Evolutionary conservation across 2,329 filamentous ascomycete genomes (phyloP), one percentile per base, ranked within the genome.

Genomic region (Dactylonectria estremocensis): DNA sequence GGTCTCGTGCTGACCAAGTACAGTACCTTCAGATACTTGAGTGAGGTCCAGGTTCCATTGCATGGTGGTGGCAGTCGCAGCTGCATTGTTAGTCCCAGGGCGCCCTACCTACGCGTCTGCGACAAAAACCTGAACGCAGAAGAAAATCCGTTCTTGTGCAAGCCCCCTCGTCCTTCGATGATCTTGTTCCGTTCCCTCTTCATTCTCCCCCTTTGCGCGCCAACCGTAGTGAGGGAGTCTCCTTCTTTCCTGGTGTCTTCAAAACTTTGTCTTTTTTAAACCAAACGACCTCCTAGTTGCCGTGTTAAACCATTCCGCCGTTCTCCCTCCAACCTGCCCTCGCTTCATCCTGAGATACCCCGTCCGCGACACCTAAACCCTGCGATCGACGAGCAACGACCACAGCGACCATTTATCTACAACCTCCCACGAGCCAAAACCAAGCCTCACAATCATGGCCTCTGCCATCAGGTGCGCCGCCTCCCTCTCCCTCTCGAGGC

Each of bases 381-480:
- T 13, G 8, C 64, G 52, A 57, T 53, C 53, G 52, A 46, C 58
- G 31, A 31, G 31, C 53, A 28, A 22, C 35, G 18, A 53, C n/a
- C 18, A 53, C 31, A 22, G 33, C 48, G 18, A 46, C 14, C 35
- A 18, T 20, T 45, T 28, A 48, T 28, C 24, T 28, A 18, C 37
- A 10, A 46, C 37, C 40, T 59, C 40, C 37, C 59, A 46, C 37
- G 18, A 53, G 28, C 46, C 2, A 53, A 35, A 28, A 9, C 35
- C n/a, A 13, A 28, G 35, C 14, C 10, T 33, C 57, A 28, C 64
- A 71, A 71, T 10, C 64, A 75, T 75, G 73, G 68, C 73, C n/a
- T 75, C 73, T 46, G 68, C 68, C 11, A 43, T 76, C 54, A 74
- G 74, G 74, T 76, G 65, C 54, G 37, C 31, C 53, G 16, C 11